Evolutionary conservation across 1,139 yeast genomes (phyloP), one percentile per base, ranked within the genome.

Genomic region (Saccharomyces hybrid): DNA sequence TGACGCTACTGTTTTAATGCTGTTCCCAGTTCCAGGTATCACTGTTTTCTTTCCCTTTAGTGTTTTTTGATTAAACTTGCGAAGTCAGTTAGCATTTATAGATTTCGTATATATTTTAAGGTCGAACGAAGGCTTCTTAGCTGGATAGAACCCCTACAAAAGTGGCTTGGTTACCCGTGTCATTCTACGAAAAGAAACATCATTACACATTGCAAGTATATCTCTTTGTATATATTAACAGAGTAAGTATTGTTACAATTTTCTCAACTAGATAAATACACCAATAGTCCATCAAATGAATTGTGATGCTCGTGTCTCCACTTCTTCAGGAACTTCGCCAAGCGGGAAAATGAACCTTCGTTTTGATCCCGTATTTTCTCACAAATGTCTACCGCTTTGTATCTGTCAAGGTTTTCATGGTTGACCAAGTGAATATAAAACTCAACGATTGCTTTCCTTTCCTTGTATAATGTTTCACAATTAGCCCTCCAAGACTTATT

Each of bases 371-470:
- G 52, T 42, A 56, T 9, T 7, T 49, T 26, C 42, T 66, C 68
- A 52, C 65, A 62, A n/a, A 62, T 52, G 7, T 62, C 58, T 14
- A 67, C 66, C 1, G 71, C 69, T 31, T 61, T 57, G 46, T 60
- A 62, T 44, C 68, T 57, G 49, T 64, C 64, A 14, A 59, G 50
- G 8, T 54, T 52, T 27, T 55, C 54, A 3, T 56, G 57, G 51
- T 67, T 68, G 3, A 67, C 68, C 14, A 68, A 57, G 51, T 60
- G 59, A 8, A 67, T 65, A 54, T 66, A 67, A 49, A 65, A 65
- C 52, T 68, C 70, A 11, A 67, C 64, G 6, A 68, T 65, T 8
- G 58, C 54, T 52, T 67, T 67, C 8, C 70, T 60, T 47, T 61
- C 61, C 51, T 59, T 62, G 57, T 67, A 68, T 11, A 66, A 52